Evolutionary conservation across 495 filamentous ascomycete species (phyloP), one percentile per base, ranked within the genome.

Genomic region (Penicillium angulare): DNA sequence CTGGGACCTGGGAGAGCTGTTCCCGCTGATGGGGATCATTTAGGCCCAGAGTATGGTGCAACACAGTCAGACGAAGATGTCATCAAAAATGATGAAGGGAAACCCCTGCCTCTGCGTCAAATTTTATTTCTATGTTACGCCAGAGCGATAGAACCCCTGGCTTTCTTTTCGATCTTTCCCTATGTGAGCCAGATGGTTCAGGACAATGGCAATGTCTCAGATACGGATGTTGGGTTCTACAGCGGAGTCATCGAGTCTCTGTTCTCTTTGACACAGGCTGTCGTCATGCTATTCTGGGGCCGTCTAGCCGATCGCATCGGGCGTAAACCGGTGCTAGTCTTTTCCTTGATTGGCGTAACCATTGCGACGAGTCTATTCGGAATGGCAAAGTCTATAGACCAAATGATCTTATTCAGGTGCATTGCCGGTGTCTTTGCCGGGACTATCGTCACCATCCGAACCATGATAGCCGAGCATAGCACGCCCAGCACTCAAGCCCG

Each of bases 81-180:
- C 3, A 36, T 34, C 2, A 27, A 45, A 8, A 17, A 15, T 16
- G 35, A 54, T 22, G 57, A 64, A 1, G 54, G 57, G 40, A 67
- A 61, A 18, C 77, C 83, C 7, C 53, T 89, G 12, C 85, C 84
- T 9, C 67, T 68, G 44, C 17, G 52, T 8, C 86, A 89, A 59
- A 78, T 90, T 33, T 54, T 83, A 33, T 63, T 86, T 3, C 78
- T 90, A 17, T 88, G 86, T 67, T 86, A 78, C 60, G 80, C 82
- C 1, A 76, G 85, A 8, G 61, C 83, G n/a, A 64, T 87, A n/a
- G 86, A 90, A 64, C 86, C 86, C 3, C 71, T 88, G 26, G 83
- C 85, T 13, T 90, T 85, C 68, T 90, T 89, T 69, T 78, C 74
- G 56, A 88, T 89, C 61, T 84, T 90, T 61, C 86, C 86, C 0